Conservation (phyloP, 2,329 filamentous ascomycete species). For the Ophiostoma perfectum region DNA sequence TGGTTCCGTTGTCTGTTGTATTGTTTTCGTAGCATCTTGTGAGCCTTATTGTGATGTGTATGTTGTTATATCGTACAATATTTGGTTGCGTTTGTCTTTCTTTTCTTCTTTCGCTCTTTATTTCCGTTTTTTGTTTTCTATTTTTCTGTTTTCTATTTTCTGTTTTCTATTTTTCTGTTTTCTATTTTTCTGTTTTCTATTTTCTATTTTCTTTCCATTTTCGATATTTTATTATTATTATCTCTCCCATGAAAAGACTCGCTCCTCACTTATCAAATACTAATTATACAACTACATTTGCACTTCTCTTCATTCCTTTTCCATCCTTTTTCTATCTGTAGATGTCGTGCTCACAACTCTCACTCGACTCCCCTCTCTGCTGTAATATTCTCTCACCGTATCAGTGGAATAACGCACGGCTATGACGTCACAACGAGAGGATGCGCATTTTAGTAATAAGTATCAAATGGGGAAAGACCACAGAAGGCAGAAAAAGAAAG, state of each 20-base stretch:
- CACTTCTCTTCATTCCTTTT: neutral
- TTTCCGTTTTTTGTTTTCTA: neutral
- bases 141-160: neutral
- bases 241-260: too few species aligned
- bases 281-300: too few species aligned
- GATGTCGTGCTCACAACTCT: neutral
- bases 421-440: neutral
- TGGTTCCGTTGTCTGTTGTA: too few species aligned
- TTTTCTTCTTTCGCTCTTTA: too few species aligned
- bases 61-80: too few species aligned
- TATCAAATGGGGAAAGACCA: neutral
- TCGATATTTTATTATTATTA: too few species aligned
- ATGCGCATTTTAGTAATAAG: neutral
- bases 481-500: neutral
- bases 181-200: neutral
- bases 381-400: constrained; percentile 5
- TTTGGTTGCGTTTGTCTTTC: too few species aligned
- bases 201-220: neutral
- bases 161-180: neutral
- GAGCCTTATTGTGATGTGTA: too few species aligned
- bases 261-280: too few species aligned
- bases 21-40: too few species aligned
- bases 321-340: neutral
- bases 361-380: neutral
- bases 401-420: constrained; percentile 1